Percentiles rank a stretch among this genome's conserved stretches.
phyloP scores from a whole-genome alignment of 2,329 filamentous ascomycete species.

The Colletotrichum eremochloae region DNA sequence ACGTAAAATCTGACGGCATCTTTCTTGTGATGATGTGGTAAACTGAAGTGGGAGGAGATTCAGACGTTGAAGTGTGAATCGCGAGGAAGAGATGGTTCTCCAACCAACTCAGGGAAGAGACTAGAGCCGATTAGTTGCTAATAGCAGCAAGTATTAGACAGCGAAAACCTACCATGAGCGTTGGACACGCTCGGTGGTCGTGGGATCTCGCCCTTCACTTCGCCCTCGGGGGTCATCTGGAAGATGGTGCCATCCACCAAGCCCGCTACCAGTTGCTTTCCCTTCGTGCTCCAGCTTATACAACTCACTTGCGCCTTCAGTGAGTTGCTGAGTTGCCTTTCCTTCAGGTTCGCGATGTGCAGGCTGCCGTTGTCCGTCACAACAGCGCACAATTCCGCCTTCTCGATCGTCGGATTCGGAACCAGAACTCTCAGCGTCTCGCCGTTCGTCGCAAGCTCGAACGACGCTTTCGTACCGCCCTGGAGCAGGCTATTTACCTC shows the following conservation, averaged over 20 bases:
- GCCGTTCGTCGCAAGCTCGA: constrained; percentile 83
- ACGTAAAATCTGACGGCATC: constrained; percentile 71
- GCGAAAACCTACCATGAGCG: constrained; percentile 72
- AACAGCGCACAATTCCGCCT: constrained; percentile 81
- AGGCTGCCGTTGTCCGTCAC: constrained; percentile 86
- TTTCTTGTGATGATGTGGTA: constrained; percentile 85
- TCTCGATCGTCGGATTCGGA: constrained; percentile 83
- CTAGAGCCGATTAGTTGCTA: constrained; percentile 57
- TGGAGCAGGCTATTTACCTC: constrained; percentile 77
- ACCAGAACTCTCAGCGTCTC: constrained; percentile 79
- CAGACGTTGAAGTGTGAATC: constrained; percentile 78
- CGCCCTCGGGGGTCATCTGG: constrained; percentile 88
- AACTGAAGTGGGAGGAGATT: constrained; percentile 72
- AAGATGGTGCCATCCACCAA: constrained; percentile 82
- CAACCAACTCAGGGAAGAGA: constrained; percentile 88
- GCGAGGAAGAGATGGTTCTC: constrained; percentile 88
- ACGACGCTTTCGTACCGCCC: constrained; percentile 75
- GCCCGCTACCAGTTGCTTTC: constrained; percentile 93
- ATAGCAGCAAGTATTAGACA: constrained; percentile 31
- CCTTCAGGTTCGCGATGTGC: constrained; percentile 84
- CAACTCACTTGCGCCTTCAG: constrained; percentile 84
- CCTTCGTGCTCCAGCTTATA: constrained; percentile 90
- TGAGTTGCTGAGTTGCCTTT: constrained; percentile 71
- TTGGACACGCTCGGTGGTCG: constrained; percentile 76
- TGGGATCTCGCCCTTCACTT: constrained; percentile 82